These are phyloP conservation scores for Capsicum rhomboideum DNA, from an alignment of 257 asterid genomes.

Conservation along the genomic window DNA sequence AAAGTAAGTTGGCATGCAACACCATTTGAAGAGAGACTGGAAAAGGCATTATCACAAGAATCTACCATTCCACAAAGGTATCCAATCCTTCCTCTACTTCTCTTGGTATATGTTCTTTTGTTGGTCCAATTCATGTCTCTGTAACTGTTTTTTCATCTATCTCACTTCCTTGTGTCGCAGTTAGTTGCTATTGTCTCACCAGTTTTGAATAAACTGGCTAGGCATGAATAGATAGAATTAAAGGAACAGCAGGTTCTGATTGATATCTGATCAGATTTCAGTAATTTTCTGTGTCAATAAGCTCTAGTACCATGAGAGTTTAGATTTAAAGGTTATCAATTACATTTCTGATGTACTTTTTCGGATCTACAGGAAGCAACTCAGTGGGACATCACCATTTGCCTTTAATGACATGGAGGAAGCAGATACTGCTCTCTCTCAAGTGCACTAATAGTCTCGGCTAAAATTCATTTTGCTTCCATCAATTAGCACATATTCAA, in stretches of 20 bases:
- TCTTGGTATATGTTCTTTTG: neutral
- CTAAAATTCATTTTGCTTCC: neutral
- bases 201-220: neutral
- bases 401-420: constrained; percentile 42
- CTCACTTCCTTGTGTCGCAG: neutral
- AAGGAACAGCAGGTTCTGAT: neutral
- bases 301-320: neutral
- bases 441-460: constrained; percentile 28
- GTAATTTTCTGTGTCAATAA: neutral
- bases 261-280: neutral
- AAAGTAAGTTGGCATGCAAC: constrained; percentile 96
- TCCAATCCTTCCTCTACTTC: neutral
- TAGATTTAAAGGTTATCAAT: neutral
- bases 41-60: constrained; percentile 89
- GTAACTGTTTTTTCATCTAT: neutral
- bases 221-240: neutral
- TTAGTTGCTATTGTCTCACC: neutral
- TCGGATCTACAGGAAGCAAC: constrained; percentile 30
- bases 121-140: neutral
- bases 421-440: constrained; percentile 49
- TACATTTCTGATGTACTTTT: neutral
- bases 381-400: constrained; percentile 18
- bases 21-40: constrained; percentile 93
- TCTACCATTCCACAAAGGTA: constrained; percentile 49
- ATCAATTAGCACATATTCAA: neutral